Conservation (phyloP, 2,329 filamentous ascomycete genomes). For the Cordyceps javanica region DNA sequence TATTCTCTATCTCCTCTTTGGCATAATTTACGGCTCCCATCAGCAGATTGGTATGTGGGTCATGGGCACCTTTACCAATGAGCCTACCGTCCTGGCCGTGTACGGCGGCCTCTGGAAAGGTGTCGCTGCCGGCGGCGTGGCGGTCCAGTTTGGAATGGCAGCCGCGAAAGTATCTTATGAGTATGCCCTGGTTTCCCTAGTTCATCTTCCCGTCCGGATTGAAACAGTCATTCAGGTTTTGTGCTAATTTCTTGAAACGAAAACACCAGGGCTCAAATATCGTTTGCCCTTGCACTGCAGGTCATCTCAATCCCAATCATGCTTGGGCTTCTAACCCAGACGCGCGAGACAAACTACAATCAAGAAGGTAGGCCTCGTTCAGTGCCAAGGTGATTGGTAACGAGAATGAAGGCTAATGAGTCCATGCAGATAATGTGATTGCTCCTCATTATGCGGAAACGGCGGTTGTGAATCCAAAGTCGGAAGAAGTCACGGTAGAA, state of each 20-base stretch:
- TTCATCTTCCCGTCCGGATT: no score
- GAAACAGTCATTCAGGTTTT: background rate
- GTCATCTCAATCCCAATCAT: background rate
- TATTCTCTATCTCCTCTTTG: conserved; percentile 15
- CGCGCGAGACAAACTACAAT: conserved; percentile 3
- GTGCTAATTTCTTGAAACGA: background rate
- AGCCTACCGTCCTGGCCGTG: conserved; percentile 13
- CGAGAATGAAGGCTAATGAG: background rate
- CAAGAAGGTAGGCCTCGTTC: background rate
- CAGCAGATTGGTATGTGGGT: conserved; percentile 15
- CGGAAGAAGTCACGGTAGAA: background rate
- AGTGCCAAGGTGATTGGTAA: background rate
- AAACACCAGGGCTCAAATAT: background rate
- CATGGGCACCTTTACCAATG: conserved; percentile 16
- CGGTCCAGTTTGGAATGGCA: conserved; percentile 5
- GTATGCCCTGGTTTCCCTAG: background rate
- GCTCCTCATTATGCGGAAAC: background rate
- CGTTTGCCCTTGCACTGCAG: background rate
- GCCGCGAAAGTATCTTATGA: background rate
- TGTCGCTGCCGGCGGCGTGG: conserved; percentile 10
- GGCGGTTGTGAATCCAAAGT: background rate
- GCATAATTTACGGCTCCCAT: conserved; percentile 13
- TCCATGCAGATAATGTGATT: background rate
- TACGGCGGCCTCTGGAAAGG: conserved; percentile 15
- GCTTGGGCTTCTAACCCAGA: background rate